Base-by-base conservation (phyloP, 140 eudicot species). In the Flaveria floridana region DNA sequence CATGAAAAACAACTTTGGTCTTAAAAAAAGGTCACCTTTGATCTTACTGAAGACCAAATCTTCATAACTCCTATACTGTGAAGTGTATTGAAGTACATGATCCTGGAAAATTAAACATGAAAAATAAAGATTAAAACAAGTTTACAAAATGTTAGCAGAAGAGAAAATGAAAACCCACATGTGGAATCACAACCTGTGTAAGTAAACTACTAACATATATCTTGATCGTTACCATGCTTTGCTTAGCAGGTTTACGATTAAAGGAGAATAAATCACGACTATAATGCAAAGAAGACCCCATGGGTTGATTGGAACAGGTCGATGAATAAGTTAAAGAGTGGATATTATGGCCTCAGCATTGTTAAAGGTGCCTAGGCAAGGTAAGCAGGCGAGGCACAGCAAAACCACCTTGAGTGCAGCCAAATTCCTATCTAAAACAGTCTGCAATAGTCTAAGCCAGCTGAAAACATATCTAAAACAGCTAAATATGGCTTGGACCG, bases 51-150 rank as follows among this genome's bases (percentile, higher is more conserved):
- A 73, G 70, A 83, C 89, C 46, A 88, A 86, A 70, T 87, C 92
- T 83, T 92, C 97, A 28, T 89, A 87, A 64, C 70, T 79, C 76
- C 70, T 77, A 73, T 82, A 92, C 16, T 75, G 88, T 68, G 81
- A 7, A 69, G 82, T 80, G 57, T 82, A 70, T 70, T 86, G 84
- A 39, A 82, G 90, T 78, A 87, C 75, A 20, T 87, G 88, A 62
- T 86, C 97, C 97, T 92, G 90, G 62, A 86, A 82, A 42, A 30
- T 15, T 57, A 6, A 61, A 37, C 80, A 80, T 51, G 71, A 55
- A 26, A 51, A 51, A 20, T 26, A 52, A 57, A 25, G 34, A 34
- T 56, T 10, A 69, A 37, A 51, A 30, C 26, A 56, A 39, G 71
- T 58, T 67, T 14, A 57, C 78, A 30, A 13, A 69, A 48, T 52